Percentiles rank a stretch among this genome's conserved stretches.
phyloP scores from a whole-genome alignment of 257 asterid genomes.

The Voacanga thouarsii region DNA sequence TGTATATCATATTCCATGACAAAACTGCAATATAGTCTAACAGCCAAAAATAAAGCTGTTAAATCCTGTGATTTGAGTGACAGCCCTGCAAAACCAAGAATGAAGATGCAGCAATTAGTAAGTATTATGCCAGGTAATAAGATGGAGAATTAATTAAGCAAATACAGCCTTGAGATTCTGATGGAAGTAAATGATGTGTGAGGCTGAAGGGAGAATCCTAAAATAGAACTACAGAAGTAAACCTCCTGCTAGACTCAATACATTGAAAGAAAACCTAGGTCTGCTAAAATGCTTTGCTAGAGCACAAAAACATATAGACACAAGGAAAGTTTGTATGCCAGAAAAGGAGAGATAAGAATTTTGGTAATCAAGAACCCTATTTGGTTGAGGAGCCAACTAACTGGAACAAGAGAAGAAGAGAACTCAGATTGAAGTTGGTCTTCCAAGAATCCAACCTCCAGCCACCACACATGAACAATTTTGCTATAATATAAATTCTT shows the following conservation, averaged over 20 bases:
- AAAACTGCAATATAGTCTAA: conserved; percentile 87
- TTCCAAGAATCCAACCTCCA: no score
- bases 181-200: background rate
- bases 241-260: background rate
- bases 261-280: background rate
- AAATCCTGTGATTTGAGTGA: conserved; percentile 95
- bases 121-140: background rate
- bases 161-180: background rate
- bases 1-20: conserved; percentile 98
- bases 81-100: conserved; percentile 50
- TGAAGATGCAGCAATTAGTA: background rate
- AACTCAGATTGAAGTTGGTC: background rate
- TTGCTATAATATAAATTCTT: no score
- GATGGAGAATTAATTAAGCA: background rate
- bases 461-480: no score
- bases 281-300: background rate
- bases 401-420: background rate
- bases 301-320: background rate
- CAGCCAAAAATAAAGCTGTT: conserved; percentile 89
- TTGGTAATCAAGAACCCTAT: background rate
- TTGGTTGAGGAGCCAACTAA: background rate
- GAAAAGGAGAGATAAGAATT: background rate
- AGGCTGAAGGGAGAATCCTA: background rate
- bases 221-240: background rate
- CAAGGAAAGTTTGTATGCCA: background rate